phyloP scores from a whole-genome alignment of 352 stramenopile genomes.

The Pythium vanterpoolii region DNA sequence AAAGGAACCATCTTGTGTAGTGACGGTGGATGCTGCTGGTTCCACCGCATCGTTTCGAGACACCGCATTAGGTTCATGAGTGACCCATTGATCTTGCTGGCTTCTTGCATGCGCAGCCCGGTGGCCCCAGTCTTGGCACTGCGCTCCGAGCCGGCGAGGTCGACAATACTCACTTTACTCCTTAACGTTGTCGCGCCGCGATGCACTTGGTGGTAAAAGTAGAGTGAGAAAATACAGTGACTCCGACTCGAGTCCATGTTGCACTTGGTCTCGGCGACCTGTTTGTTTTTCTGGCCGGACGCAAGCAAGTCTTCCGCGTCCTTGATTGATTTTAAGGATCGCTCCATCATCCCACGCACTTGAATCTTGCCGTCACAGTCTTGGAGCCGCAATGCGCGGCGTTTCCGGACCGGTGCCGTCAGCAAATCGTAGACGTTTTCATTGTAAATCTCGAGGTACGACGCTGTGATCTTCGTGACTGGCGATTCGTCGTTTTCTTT shows the following conservation, averaged over 20 bases:
- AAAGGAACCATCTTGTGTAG: constrained; percentile 95
- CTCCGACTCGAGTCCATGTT: constrained; percentile 90
- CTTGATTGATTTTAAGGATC: constrained; percentile 48
- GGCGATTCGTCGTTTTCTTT: constrained; percentile 39
- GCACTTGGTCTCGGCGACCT: constrained; percentile 86
- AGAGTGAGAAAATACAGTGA: constrained; percentile 89
- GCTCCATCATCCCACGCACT: constrained; percentile 77
- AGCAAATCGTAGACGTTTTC: constrained; percentile 97
- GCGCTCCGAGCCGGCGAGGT: constrained; percentile 89
- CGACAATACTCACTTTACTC: constrained; percentile 91
- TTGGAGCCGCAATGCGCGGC: constrained; percentile 65
- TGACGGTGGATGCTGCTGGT: constrained; percentile 73
- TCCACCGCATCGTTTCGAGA: constrained; percentile 92
- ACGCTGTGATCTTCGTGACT: constrained; percentile 72
- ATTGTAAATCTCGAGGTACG: constrained; percentile 99
- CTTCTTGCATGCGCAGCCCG: constrained; percentile 92
- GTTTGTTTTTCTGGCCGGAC: constrained; percentile 61
- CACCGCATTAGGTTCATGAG: constrained; percentile 98
- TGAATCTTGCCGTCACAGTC: constrained; percentile 88
- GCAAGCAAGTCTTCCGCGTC: constrained; percentile 77
- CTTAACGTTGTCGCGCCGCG: constrained; percentile 21
- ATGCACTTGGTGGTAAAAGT: constrained; percentile 53
- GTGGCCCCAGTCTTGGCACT: constrained; percentile 77
- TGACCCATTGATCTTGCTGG: constrained; percentile 97
- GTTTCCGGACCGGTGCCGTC: constrained; percentile 47